Evolutionary conservation across 495 filamentous ascomycete genomes (phyloP), one percentile per base, ranked within the genome.

Genomic region (Ramalina peruviana): DNA sequence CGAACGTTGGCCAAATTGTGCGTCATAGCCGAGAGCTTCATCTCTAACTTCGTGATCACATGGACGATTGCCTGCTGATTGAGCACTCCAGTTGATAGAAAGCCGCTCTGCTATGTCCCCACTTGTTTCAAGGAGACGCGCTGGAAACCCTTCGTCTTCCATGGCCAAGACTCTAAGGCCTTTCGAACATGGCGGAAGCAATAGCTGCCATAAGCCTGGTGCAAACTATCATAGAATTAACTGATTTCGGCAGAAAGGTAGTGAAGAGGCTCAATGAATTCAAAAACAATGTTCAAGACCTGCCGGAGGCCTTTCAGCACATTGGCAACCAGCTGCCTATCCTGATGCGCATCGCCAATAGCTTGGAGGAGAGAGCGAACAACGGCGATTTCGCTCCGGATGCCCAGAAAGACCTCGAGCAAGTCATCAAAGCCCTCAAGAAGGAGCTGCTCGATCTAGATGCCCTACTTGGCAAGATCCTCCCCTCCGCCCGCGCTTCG

Each of bases 211-310:
- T 67, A 42, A 51, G 60, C 33, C 45, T 68, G 6, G 54, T 60
- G 1, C 54, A 63, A 15, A 57, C 57, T 30, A 58, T 67, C 38
- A 46, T 61, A 38, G 61, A 66, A 37, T 63, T 70, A 16, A 56
- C 65, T 45, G 60, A 62, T 36, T 67, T 66, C 42, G 62, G 62
- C 26, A 49, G 53, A 20, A 67, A 57, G 26, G 43, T 65, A 13
- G 39, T 63, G 15, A 36, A 43, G 37, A 57, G 66, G 16, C 55
- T 69, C 10, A 41, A 66, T 21, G 63, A 68, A 38, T 60, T 58
- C 46, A 49, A 53, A 11, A 50, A 48, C 6, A 54, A 52, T 23
- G 50, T 58, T 17, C 46, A 48, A 16, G 53, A 62, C 2, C 40
- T 64, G 15, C 65, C 64, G 6, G 56, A 56, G 30, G 49, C 54